Evolutionary conservation across 768 basidiomycete species (phyloP).

Genomic region (Hemileccinum rubropunctum): DNA sequence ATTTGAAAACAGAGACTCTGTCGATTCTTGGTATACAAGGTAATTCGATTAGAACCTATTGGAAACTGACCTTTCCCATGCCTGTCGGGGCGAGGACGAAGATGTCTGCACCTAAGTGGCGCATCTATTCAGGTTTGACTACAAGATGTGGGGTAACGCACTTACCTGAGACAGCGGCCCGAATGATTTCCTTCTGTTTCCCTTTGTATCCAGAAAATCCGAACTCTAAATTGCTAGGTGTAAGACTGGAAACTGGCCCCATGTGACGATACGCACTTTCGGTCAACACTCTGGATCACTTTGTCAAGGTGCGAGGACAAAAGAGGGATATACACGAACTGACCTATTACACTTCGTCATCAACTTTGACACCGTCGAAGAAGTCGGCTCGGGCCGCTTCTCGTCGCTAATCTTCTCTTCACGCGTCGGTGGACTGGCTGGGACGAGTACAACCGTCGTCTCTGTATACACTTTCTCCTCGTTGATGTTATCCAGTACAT

Average conservation of each 20-base stretch:
- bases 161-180: constrained; percentile 64
- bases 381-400: not conserved
- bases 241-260: not conserved
- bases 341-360: constrained; percentile 19
- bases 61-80: constrained; percentile 71
- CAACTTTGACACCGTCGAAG: not conserved
- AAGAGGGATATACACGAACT: not conserved
- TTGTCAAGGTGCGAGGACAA: not conserved
- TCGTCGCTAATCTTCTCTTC: not conserved
- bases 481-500: constrained; percentile 22
- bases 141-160: not conserved
- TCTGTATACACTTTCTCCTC: constrained; percentile 14
- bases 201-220: constrained; percentile 69
- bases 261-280: constrained; percentile 18
- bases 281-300: constrained; percentile 18
- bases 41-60: not conserved
- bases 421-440: constrained; percentile 11
- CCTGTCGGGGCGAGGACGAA: constrained; percentile 84
- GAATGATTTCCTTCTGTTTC: constrained; percentile 72
- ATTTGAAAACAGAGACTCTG: constrained; percentile 86
- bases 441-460: constrained; percentile 13
- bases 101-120: constrained; percentile 57
- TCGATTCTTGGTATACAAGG: not conserved
- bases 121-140: not conserved
- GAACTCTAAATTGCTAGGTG: constrained; percentile 49